Base-by-base conservation (phyloP, 345 rosid species). In the Nephelium lappaceum region DNA sequence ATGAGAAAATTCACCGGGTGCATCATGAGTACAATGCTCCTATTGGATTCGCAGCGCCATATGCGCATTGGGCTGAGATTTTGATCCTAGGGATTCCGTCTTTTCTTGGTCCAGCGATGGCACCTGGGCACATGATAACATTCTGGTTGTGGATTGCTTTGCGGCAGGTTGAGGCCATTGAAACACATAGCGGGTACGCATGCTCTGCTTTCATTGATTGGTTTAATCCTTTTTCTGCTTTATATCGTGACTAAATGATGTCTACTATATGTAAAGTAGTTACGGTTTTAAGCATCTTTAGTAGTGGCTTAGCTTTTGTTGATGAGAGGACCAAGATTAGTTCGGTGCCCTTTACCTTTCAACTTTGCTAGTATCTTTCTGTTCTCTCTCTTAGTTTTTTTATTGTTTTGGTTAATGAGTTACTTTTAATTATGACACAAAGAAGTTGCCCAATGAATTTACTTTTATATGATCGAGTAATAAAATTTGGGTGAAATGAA, bases 141-240 rank as follows among this genome's bases (percentile, higher is more conserved):
- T 91, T 95, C 78, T 95, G 98, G 97, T 75, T 89, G 53, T 94
- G 99, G 98, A 90, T 96, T 42, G 95, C 87, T 87, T 84, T 92
- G 77, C 87, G 99, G 82, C 97, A 93, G 86, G 78, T 92, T 42
- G 98, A 96, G 83, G 97, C 99, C 1, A 90, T 95, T 58, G 98
- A 93, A 79, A 92, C 99, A 41, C 99, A 95, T 87, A 91, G 99
- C 63, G 99, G 99, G 99, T 95, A 90, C 69, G 92, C 87, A 77
- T 81, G 79, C 88, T 61, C 9, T 27, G 5, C 72, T 68, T 71
- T 79, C 53, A 41, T 49, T 51, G 55, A 47, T 65, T 80, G 77
- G 62, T 47, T 81, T 38, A 55, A 31, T 73, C 11, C 55, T 67
- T 82, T 77, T 82, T 76, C 69, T 84, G 73, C 85, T 83, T 66